Base-by-base conservation (phyloP, 2,329 filamentous ascomycete species). In the Tolypocladium ovalisporum region DNA sequence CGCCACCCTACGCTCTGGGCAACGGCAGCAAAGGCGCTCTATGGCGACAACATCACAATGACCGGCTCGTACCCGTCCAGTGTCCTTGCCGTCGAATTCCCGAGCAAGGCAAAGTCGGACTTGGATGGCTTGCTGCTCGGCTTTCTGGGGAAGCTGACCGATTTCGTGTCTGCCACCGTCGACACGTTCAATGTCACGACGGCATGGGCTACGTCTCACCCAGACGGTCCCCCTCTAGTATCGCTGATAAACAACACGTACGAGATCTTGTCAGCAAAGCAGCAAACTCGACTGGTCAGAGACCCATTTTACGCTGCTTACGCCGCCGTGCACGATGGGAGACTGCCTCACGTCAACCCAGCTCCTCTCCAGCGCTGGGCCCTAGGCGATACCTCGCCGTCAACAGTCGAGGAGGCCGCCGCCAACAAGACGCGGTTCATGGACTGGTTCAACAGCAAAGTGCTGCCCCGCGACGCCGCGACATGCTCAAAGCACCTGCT, bases 371-470 rank as follows among this genome's bases (percentile, higher is more conserved):
- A 63, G 13, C 68, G 71, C 34, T 73, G 71, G 72, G 65, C 62
- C 13, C 71, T 67, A 53, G 71, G 66, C 39, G 71, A 73, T 61
- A 58, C 56, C 12, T 57, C 67, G 5, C 60, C 66, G 1, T 63
- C 56, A 70, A 27, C 61, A 3, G 29, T 59, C 0, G 70, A 74
- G 0, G 66, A 75, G 2, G 80, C 76, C 4, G 67, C 79, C 7
- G 63, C 68, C 6, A 80, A 81, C 63, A 81, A 81, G 60, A 79
- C 78, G 0, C 62, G 70, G n/a, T 77, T 77, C 62, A 73, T 71
- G 65, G 63, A 72, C 52, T 76, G 74, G 70, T 79, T 80, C 64
- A 75, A 76, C 52, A 66, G 61, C 35, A 68, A 75, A 8, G 70
- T 82, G 7, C 70, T 82, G 24, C 55, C 58, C 17, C 29, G 35